A percentile compares a stretch with the other conserved stretches of the same genome.
Conservation (phyloP, 75 land plant genomes). For the Cunninghamia lanceolata region DNA sequence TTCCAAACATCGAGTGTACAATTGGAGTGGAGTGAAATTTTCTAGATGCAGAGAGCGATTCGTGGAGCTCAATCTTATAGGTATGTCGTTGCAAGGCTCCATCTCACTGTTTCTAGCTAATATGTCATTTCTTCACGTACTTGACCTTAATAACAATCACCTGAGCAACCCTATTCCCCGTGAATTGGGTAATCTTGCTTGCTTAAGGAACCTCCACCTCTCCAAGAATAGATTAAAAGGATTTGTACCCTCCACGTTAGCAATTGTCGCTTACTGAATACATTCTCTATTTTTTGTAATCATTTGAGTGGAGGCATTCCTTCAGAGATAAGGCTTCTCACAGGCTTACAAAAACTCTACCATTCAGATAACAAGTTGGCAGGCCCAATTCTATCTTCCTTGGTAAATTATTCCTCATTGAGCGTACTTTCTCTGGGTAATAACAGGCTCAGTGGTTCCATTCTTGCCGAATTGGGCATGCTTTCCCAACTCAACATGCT, state of each 20-base stretch:
- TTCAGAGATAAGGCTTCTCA: conserved; percentile 26
- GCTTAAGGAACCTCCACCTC: conserved; percentile 21
- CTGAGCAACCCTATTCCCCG: conserved; percentile 28
- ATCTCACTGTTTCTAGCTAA: conserved; percentile 33
- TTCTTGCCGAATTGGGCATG: conserved; percentile 28
- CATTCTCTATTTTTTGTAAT: background rate
- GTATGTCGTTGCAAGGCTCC: conserved; percentile 20
- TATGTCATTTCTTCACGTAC: conserved; percentile 20
- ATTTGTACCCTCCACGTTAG: background rate
- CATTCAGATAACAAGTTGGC: conserved; percentile 18
- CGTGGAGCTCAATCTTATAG: conserved; percentile 23
- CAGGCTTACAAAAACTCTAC: conserved; percentile 23
- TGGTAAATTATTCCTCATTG: conserved; percentile 18
- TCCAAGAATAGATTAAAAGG: conserved; percentile 19
- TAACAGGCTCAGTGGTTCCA: conserved; percentile 23
- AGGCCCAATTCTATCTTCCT: conserved; percentile 18
- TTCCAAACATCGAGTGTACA: background rate
- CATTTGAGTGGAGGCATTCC: conserved; percentile 36
- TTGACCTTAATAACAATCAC: conserved; percentile 33
- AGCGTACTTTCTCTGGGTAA: conserved; percentile 24
- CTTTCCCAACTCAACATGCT: conserved; percentile 18
- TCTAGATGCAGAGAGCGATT: conserved; percentile 28
- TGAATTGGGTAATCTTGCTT: conserved; percentile 12
- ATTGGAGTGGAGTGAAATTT: conserved; percentile 24
- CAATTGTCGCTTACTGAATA: background rate